Evolutionary conservation across 2,329 filamentous ascomycete species (phyloP), one percentile per base, ranked within the genome.

Genomic region (Nigrospora osmanthi): DNA sequence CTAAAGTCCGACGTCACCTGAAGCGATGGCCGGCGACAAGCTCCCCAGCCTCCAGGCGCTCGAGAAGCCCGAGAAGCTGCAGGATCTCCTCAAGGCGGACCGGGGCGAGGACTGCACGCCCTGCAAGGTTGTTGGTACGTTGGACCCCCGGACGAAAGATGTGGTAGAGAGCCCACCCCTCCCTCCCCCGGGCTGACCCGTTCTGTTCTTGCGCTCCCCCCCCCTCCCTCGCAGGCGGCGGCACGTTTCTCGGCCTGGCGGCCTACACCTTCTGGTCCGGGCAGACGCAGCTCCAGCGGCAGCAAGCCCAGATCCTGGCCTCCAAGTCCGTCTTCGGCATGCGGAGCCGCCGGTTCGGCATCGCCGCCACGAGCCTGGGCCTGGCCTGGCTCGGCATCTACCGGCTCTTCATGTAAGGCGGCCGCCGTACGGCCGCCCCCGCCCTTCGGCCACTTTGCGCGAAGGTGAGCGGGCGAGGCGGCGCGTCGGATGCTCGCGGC

Each of bases 221-320:
- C 19, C 40, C 32, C 23, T 43, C 44, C 16, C 16, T 37, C 17
- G 33, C 19, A 90, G 87, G 87, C 38, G 83, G 85, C 57, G 75
- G 81, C 35, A 84, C 86, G 1, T 89, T 93, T 51, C 70, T 88
- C 45, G 85, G 84, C 1, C 77, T 91, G 14, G 87, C 81, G 4
- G 81, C 74, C 1, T 93, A 90, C 66, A 89, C 81, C 63, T 90
- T 89, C 66, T 71, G 81, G 49, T 86, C 84, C 3, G 87, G 87
- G 47, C 84, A 82, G 64, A 70, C 72, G 42, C 85, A 90, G 62
- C 76, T 93, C 30, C 75, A 81, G 54, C 71, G 74, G 54, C 83
- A 87, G 60, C 73, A 76, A 49, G 70, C 73, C n/a, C 64, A 69
- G 48, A 87, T 90, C 49, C 65, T 88, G 47, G 72, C 77, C 58